Base-by-base conservation (phyloP, 2,329 filamentous ascomycete species). In the Fusarium irregulare region DNA sequence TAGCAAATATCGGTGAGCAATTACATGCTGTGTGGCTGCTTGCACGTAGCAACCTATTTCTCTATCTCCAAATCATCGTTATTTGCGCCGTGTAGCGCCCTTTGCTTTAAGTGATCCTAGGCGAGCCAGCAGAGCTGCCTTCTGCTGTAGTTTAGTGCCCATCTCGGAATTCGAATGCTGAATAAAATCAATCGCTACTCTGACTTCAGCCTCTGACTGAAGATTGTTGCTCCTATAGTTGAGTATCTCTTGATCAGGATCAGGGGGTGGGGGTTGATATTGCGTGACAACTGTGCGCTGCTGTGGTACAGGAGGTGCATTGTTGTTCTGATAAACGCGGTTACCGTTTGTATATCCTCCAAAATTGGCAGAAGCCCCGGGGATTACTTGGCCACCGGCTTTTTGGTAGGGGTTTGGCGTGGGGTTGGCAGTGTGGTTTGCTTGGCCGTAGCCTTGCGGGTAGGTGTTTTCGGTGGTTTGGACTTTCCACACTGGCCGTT, bases 161-260 rank as follows among this genome's bases (percentile, higher is more conserved):
- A 57, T 50, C 44, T 65, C 71, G 56, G 61, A 46, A 47, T 59
- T 44, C 27, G 76, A 74, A 64, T 68, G 77, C 23, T 88, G 88
- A 23, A 93, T 77, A 1, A 87, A 85, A 58, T 88, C 84, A 18
- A 93, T 80, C 84, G 93, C 91, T 21, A 86, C 80, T 56, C 86
- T 83, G 18, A 93, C 83, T 73, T 92, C 86, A 5, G 84, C 86
- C 66, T 92, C 87, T 5, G 88, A 88, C 56, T 82, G 82, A 54
- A 93, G 83, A 74, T 90, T 87, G 27, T 71, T 41, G 28, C 37
- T 64, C 28, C 55, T 61, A 44, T 57, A 66, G 54, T 71, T 60
- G 54, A 34, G 11, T 61, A 25, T 61, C 28, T 66, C 42, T 23
- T 34, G 14, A 13, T 40, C 27, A 66, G 44, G 48, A 51, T 40